phyloP scores from a whole-genome alignment of 768 basidiomycete genomes.

The Phylloporus rhodoxanthus region DNA sequence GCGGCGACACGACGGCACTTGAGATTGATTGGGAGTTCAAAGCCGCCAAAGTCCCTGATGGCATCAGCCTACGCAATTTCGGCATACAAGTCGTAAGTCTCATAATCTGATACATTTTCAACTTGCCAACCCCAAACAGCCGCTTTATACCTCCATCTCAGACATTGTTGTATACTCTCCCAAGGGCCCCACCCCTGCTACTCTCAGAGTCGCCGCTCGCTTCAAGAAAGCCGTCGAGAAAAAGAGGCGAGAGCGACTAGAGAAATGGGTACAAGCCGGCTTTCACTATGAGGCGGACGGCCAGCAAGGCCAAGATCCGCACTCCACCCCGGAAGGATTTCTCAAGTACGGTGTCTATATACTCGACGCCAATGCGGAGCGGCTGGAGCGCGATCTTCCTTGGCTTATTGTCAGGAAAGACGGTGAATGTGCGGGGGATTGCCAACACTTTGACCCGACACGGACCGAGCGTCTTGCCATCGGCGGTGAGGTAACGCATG shows the following conservation, averaged over 20 bases:
- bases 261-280: conserved; percentile 17
- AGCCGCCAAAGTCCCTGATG: conserved; percentile 68
- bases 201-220: conserved; percentile 55
- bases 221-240: conserved; percentile 59
- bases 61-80: conserved; percentile 81
- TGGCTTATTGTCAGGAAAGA: conserved; percentile 29
- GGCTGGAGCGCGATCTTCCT: conserved; percentile 24
- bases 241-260: conserved; percentile 47
- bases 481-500: conserved; percentile 6
- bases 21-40: conserved; percentile 56
- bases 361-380: conserved; percentile 25
- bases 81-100: conserved; percentile 78
- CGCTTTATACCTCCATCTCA: conserved; percentile 82
- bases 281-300: conserved; percentile 5
- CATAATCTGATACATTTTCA: neutral
- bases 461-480: neutral
- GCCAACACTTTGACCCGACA: conserved; percentile 7
- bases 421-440: conserved; percentile 19
- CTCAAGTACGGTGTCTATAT: conserved; percentile 29
- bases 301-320: conserved; percentile 15
- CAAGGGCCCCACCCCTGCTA: conserved; percentile 47
- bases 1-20: conserved; percentile 11
- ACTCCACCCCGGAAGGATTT: conserved; percentile 24
- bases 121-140: conserved; percentile 37
- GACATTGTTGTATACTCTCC: conserved; percentile 88